phyloP scores from a whole-genome alignment of 805 yeast genomes.

The Kodamaea kakaduensis region DNA sequence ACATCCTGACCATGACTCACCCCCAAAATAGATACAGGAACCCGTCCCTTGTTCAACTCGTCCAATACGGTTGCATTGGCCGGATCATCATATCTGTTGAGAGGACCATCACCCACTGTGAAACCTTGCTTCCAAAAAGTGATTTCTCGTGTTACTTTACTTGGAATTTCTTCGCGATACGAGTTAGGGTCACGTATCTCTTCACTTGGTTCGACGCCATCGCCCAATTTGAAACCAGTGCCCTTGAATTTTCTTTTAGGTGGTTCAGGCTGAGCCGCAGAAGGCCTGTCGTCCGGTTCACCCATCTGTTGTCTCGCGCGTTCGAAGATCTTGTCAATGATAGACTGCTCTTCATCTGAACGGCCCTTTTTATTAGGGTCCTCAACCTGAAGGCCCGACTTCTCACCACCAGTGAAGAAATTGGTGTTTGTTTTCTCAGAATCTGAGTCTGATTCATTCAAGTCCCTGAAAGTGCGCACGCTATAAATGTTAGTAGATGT shows the following conservation, averaged over 20 bases:
- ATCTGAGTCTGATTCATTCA: constrained; percentile 44
- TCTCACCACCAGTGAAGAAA: constrained; percentile 68
- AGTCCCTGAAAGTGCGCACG: constrained; percentile 37
- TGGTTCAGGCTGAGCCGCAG: constrained; percentile 23
- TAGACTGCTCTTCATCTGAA: constrained; percentile 39
- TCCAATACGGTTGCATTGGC: constrained; percentile 72
- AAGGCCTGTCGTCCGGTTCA: constrained; percentile 33
- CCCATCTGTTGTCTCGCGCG: constrained; percentile 51
- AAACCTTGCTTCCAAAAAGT: constrained; percentile 97
- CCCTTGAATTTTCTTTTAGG: constrained; percentile 40
- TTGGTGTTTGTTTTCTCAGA: constrained; percentile 52
- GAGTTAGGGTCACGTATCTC: constrained; percentile 30
- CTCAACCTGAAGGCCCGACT: constrained; percentile 75
- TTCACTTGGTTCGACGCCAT: constrained; percentile 37
- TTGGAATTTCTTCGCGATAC: constrained; percentile 20
- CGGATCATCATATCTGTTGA: constrained; percentile 88
- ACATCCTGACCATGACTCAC: constrained; percentile 91
- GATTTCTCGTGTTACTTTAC: constrained; percentile 69
- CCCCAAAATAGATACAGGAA: constrained; percentile 77
- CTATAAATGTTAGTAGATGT: constrained; percentile 16
- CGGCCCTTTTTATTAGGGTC: constrained; percentile 53
- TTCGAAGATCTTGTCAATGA: constrained; percentile 65
- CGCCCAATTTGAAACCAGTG: constrained; percentile 51
- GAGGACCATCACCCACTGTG: constrained; percentile 86
- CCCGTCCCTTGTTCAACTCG: constrained; percentile 84